Base-by-base conservation (phyloP, 2,329 filamentous ascomycete genomes). In the Claviceps africana region DNA sequence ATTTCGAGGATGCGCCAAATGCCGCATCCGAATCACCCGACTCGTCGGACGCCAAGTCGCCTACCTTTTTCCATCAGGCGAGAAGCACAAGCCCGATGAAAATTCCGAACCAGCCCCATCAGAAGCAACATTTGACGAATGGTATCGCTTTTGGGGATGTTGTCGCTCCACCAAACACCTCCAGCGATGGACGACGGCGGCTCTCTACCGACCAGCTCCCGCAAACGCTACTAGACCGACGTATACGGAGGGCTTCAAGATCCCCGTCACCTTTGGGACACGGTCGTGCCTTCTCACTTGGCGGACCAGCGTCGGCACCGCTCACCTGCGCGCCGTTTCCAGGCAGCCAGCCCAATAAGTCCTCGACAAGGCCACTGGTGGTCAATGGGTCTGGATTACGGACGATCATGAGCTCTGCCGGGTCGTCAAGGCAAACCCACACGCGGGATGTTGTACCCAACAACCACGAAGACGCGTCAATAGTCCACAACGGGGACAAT, bases 191-290 rank as follows among this genome's bases (percentile, higher is more conserved):
- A 28, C 68, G 73, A 42, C 69, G 73, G 31, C 68, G 75, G 13
- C 61, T 75, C 11, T 79, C 77, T 0, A 75, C 75, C 1, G 77
- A 79, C 45, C 74, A 78, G 55, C 63, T 74, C 4, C 74, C 76
- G 0, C 77, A 78, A 58, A 71, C 72, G 11, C 70, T 79, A 25
- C 65, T 79, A 7, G 76, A 79, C 51, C 69, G 73, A 25, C 66
- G 75, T 40, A 77, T 78, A 63, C 71, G 70, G 57, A 69, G 75
- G 39, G 72, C 72, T 2, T 79, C 77, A 2, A 70, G 76, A 15
- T 81, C 78, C 5, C 77, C 76, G 13, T 81, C 78, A 3, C 77
- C 78, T 0, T 63, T 77, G 2, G 73, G 76, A 3, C 76, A 78
- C 53, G 63, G 66, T 44, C 70, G 75, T 47, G 68, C 70, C 1